Base-by-base conservation (phyloP, 129 eudicot species). In the Escallonia rubra region DNA sequence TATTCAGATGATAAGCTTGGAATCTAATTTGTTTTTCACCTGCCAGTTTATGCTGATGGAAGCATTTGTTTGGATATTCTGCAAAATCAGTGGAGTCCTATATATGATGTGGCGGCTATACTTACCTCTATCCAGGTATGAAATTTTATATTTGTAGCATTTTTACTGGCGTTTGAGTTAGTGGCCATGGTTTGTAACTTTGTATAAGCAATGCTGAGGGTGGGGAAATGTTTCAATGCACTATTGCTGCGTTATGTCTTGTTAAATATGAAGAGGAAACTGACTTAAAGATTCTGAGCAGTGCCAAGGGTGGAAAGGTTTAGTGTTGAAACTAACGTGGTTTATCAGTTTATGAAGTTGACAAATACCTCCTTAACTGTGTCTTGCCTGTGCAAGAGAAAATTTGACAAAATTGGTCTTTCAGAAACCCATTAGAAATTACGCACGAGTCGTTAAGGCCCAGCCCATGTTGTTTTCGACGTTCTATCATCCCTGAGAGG, bases 11-110 rank as follows among this genome's bases (percentile, higher is more conserved):
- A 52, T 11, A 0, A 41, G 15, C 15, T 15, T 15, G 4, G 8
- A 70, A 40, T 40, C 68, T 70, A 71, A 52, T 8, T 66, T 67
- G n/a, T 23, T 23, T n/a, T 41, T 64, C 38, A 47, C 41, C 56
- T 62, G 11, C 54, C 69, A 70, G 90, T 81, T 72, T 84, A 84
- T 57, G 86, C 86, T 16, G 90, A 80, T 72, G 90, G 90, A 65
- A 84, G 86, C 74, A 84, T 84, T 13, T 84, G 90, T 66, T 57
- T 84, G 72, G 90, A 84, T 60, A 84, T 84, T 64, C 72, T 84
- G 59, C 86, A 84, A 78, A 84, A 84, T 72, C 86, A 84, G 55
- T 84, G 90, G 88, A 73, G 84, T 69, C 84, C 80, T 61, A 76
- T 73, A 34, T 83, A 74, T 50, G 81, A 80, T 53, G 83, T 74